Conservation (phyloP, 768 basidiomycete genomes). For the Auricularia auricula-judae region DNA sequence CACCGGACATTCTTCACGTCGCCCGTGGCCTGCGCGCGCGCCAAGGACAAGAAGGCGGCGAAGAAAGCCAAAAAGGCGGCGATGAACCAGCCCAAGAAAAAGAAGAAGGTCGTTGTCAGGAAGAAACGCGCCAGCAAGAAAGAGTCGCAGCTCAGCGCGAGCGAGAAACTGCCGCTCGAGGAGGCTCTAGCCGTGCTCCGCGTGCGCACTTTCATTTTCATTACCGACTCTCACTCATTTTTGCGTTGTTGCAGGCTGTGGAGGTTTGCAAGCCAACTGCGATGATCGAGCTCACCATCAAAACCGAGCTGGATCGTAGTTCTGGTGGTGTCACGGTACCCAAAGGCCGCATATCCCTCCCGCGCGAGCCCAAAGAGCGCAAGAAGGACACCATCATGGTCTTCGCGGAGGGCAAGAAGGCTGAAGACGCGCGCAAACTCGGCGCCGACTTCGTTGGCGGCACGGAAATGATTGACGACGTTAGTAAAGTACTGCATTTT, state of each 20-base stretch:
- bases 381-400: constrained; percentile 74
- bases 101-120: constrained; percentile 35
- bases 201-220: constrained; percentile 28
- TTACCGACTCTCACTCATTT: too few relatives aligned
- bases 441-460: constrained; percentile 92
- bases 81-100: constrained; percentile 36
- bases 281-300: constrained; percentile 71
- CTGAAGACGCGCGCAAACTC: constrained; percentile 72
- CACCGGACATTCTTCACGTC: too few relatives aligned
- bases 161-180: constrained; percentile 52
- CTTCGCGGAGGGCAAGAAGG: constrained; percentile 78
- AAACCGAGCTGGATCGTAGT: constrained; percentile 58
- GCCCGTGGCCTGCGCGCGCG: too few relatives aligned
- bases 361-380: constrained; percentile 65
- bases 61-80: constrained; percentile 39
- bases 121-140: constrained; percentile 27
- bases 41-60: too few relatives aligned
- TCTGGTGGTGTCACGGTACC: constrained; percentile 59
- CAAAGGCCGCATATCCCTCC: constrained; percentile 80
- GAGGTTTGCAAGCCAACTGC: constrained; percentile 69
- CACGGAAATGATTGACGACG: constrained; percentile 76
- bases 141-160: constrained; percentile 32
- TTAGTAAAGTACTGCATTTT: constrained; percentile 26
- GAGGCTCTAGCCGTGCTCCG: constrained; percentile 64
- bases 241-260: constrained; percentile 45